Evolutionary conservation across 2,329 filamentous ascomycete species (phyloP).

Genomic region (Aureobasidium melanogenum): DNA sequence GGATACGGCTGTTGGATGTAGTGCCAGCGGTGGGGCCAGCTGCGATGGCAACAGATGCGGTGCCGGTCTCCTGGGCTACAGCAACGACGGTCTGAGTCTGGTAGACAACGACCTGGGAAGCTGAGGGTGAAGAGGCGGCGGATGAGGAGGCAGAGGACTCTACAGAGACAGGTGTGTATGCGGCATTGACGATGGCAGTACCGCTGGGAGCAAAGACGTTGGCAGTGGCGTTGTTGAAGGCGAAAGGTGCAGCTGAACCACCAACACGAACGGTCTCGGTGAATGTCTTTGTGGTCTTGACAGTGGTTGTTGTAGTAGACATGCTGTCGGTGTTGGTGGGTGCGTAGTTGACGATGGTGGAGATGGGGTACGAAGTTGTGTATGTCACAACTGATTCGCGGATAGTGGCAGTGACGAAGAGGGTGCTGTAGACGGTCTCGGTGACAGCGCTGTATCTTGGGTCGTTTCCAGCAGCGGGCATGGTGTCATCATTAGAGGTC

Average conservation of each 20-base stretch:
- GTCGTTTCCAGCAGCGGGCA: not conserved
- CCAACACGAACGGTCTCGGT: not conserved
- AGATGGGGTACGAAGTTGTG: not conserved
- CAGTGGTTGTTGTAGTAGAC: not conserved
- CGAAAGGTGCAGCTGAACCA: not conserved
- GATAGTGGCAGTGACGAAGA: constrained; percentile 1
- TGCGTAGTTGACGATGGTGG: not conserved
- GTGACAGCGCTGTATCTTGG: not conserved
- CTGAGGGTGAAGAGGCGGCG: not conserved
- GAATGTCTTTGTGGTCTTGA: not conserved
- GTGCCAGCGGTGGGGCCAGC: not conserved
- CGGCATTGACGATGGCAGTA: not conserved
- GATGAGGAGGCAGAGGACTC: not conserved
- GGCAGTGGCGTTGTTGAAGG: constrained; percentile 10
- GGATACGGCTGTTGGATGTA: not conserved
- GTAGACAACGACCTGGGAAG: not conserved
- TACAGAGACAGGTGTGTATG: not conserved
- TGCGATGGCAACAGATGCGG: not conserved
- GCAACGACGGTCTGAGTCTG: constrained; percentile 4
- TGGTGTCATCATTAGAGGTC: not conserved
- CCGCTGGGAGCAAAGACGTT: not conserved
- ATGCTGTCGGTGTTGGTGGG: not conserved
- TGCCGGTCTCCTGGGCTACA: not conserved
- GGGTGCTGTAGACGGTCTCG: constrained; percentile 1
- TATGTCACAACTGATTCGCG: constrained; percentile 4